phyloP scores from a whole-genome alignment of 2,329 filamentous ascomycete species.

The Monosporascus sp. region DNA sequence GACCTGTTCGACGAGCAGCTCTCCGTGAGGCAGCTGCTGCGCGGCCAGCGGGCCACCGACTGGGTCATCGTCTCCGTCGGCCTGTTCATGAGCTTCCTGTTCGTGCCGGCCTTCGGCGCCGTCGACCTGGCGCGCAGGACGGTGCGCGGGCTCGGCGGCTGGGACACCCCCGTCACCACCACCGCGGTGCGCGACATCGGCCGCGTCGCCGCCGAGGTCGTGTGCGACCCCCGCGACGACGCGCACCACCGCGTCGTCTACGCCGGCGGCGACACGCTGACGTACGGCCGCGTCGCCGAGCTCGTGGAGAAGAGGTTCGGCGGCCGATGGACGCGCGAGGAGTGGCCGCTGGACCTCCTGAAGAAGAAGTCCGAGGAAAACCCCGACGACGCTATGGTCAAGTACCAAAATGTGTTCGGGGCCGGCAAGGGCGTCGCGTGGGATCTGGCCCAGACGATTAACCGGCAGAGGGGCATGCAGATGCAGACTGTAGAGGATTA shows the following conservation, averaged over 20 bases:
- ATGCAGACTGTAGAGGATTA: constrained; percentile 34
- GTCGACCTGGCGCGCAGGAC: constrained; percentile 41
- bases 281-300: constrained; percentile 41
- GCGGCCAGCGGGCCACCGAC: constrained; percentile 38
- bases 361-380: constrained; percentile 33
- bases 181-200: constrained; percentile 62
- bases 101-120: constrained; percentile 56
- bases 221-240: constrained; percentile 32
- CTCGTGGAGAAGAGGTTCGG: constrained; percentile 38
- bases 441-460: constrained; percentile 42
- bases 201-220: constrained; percentile 50
- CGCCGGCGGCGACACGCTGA: constrained; percentile 49
- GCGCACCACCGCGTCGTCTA: constrained; percentile 34
- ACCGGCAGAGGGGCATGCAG: constrained; percentile 34
- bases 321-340: constrained; percentile 33
- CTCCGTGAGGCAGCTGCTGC: constrained; percentile 47
- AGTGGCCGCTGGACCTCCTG: constrained; percentile 38
- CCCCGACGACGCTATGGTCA: constrained; percentile 41
- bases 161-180: constrained; percentile 57
- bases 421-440: constrained; percentile 46
- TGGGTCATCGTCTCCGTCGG: constrained; percentile 67
- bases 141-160: constrained; percentile 52
- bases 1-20: constrained; percentile 65
- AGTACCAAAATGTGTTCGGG: constrained; percentile 50
- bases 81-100: constrained; percentile 66